phyloP scores from a whole-genome alignment of 2,329 filamentous ascomycete genomes.

The Aspergillus persii region DNA sequence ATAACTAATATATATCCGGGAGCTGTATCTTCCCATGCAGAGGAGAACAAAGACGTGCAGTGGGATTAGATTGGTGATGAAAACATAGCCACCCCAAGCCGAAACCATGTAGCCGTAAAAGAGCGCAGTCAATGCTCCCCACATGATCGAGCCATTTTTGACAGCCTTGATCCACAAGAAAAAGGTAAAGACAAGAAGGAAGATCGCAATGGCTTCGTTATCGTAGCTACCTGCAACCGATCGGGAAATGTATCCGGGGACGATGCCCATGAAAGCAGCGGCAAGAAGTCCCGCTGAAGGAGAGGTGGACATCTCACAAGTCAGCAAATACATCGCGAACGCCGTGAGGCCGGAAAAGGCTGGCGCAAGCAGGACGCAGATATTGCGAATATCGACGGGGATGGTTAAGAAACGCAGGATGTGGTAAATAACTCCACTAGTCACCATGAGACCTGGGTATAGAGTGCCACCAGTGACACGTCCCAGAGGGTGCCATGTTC shows the following conservation, averaged over 20 bases:
- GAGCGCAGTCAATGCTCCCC: slow-evolving; percentile 88
- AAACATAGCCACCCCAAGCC: slow-evolving; percentile 98
- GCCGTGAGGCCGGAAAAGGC: slow-evolving; percentile 93
- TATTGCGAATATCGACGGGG: slow-evolving; percentile 97
- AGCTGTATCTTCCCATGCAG: slow-evolving; percentile 95
- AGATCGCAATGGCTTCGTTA: slow-evolving; percentile 99
- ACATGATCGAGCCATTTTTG: slow-evolving; percentile 94
- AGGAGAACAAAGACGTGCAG: slow-evolving; percentile 92
- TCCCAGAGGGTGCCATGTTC: slow-evolving; percentile 97
- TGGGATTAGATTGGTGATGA: slow-evolving; percentile 96
- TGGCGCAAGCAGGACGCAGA: slow-evolving; percentile 93
- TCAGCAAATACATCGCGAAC: slow-evolving; percentile 88
- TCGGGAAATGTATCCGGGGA: slow-evolving; percentile 94
- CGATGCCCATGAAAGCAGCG: slow-evolving; percentile 94
- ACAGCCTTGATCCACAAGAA: slow-evolving; percentile 99
- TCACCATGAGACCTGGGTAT: slow-evolving; percentile 98
- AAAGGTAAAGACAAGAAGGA: slow-evolving; percentile 97
- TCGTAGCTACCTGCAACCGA: slow-evolving; percentile 98
- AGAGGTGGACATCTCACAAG: slow-evolving; percentile 94
- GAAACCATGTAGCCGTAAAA: slow-evolving; percentile 99
- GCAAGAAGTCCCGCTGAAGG: slow-evolving; percentile 92
- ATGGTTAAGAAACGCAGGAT: slow-evolving; percentile 81
- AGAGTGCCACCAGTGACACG: slow-evolving; percentile 98
- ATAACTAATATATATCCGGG: slow-evolving; percentile 91
- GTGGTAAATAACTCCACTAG: slow-evolving; percentile 95